Base-by-base conservation (phyloP, 2,329 filamentous ascomycete species). In the Lasiodiplodia hormozganensis region DNA sequence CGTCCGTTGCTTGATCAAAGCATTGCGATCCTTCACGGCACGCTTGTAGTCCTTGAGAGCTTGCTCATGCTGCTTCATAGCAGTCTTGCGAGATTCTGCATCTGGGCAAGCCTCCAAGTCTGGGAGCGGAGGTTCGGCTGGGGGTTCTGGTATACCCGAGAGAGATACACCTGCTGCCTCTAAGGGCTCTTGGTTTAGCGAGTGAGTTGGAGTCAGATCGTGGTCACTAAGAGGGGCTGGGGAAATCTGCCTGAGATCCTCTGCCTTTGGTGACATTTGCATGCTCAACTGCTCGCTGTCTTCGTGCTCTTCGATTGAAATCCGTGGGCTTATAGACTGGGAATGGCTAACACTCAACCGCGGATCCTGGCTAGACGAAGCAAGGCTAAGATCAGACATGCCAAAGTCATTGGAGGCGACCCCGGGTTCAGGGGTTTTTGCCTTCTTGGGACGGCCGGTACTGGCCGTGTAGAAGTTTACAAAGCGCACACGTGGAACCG, bases 381-480 rank as follows among this genome's bases (percentile, higher is more conserved):
- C 21, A 25, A 51, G 68, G 62, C 60, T 68, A 16, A 62, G 54
- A 36, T 62, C 31, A 11, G 65, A 67, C 40, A 67, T 56, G 3
- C 65, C 65, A 52, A 51, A 40, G 18, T 58, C 54, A 6, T 21
- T 31, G 11, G 40, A 34, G 5, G 28, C 21, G 12, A 57, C 43
- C 28, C 54, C 53, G 6, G 60, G 11, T 53, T 36, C 2, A 6
- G 80, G 79, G 72, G 91, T 76, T 69, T 81, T 81, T 6, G 78
- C 77, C 71, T 80, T 81, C 73, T 83, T 94, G 2, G 86, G 85
- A 69, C 88, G 85, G 3, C 94, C 94, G 11, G 91, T 90, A 72
- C 92, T 94, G n/a, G 92, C 87, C 1, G 94, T 97, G 76, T 95
- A 97, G 77, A 97, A 97, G 76, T 97, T 97, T 68, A 93, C 85